Base-by-base conservation (phyloP, 192 early-diverging fungal species). In the Coemansia erecta region DNA sequence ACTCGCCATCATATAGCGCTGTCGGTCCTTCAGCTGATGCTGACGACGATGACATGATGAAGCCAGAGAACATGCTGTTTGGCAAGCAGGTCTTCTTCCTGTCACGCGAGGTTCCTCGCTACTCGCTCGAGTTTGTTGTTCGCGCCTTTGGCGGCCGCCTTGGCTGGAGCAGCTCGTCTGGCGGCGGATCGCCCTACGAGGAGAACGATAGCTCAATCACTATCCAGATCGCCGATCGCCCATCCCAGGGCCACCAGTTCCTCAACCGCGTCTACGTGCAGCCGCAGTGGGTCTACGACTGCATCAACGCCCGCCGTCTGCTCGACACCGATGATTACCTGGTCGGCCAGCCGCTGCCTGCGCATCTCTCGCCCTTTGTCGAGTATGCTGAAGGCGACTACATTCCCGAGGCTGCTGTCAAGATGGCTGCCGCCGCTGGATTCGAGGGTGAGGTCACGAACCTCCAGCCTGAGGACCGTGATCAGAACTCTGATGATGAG, bases 251-350 rank as follows among this genome's bases (percentile, higher is more conserved):
- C 58, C 82, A 89, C 55, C 80, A 79, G 58, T 85, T 87, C 73
- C 60, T 68, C 9, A 58, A 72, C 54, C 86, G 94, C 65, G 81
- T 81, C 11, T 97, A 94, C 61, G 81, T 97, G 37, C 97, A 97
- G 76, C 97, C 97, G n/a, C 97, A 99, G 75, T 99, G 97, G 97
- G 83, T 94, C 15, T 94, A 90, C 80, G 97, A 99, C 71, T 88
- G 85, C 64, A 82, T 97, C 56, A 99, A 99, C 56, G 90, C 92
- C 18, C 74, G 84, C 8, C 86, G 89, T 53, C 69, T 96, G 31
- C 66, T 97, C 48, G 58, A 71, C 18, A 56, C 72, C 13, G 70
- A 81, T 10, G 62, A 73, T 13, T 99, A 99, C 63, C 82, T 85
- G 44, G 83, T 89, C 21, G 97, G 94, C 14, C 84, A 90, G 68